Conservation (phyloP, 2,329 filamentous ascomycete genomes). For the Phyllosticta ampelicida region DNA sequence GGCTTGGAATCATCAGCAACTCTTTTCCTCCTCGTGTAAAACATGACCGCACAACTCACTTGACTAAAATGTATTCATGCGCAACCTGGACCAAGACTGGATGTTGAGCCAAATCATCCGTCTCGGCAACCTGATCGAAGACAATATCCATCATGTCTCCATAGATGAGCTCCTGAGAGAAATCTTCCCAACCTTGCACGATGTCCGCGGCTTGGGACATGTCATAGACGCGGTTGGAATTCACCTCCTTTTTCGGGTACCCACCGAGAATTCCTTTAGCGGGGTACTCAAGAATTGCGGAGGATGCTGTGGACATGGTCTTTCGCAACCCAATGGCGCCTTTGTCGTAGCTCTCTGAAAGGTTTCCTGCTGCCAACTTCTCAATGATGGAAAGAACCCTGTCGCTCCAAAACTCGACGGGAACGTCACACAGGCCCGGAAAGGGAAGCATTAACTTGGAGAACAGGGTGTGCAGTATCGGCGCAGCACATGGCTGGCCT, state of each 20-base stretch:
- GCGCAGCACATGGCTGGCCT: conserved; percentile 42
- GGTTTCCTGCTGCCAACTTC: conserved; percentile 50
- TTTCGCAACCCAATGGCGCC: conserved; percentile 63
- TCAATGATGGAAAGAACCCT: conserved; percentile 28
- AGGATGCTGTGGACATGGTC: conserved; percentile 61
- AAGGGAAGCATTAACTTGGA: conserved; percentile 53
- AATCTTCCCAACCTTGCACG: conserved; percentile 54
- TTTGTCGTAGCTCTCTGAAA: conserved; percentile 77
- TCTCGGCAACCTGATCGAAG: conserved; percentile 50
- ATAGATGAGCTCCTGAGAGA: conserved; percentile 56
- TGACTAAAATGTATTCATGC: conserved; percentile 58
- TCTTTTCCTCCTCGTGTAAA: neutral
- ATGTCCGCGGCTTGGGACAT: conserved; percentile 49
- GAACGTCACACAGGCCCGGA: conserved; percentile 55
- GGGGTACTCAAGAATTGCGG: conserved; percentile 58
- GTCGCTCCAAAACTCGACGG: conserved; percentile 32
- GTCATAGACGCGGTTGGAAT: conserved; percentile 42
- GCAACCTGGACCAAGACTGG: conserved; percentile 52
- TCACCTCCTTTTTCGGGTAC: conserved; percentile 32
- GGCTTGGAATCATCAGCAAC: conserved; percentile 31
- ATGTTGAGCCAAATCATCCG: conserved; percentile 53
- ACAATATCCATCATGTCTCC: conserved; percentile 55
- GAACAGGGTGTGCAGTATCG: conserved; percentile 58
- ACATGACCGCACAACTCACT: conserved; percentile 40
- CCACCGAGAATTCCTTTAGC: conserved; percentile 57